Base-by-base conservation (phyloP, 2,329 filamentous ascomycete species). In the Aspergillus tamarii region DNA sequence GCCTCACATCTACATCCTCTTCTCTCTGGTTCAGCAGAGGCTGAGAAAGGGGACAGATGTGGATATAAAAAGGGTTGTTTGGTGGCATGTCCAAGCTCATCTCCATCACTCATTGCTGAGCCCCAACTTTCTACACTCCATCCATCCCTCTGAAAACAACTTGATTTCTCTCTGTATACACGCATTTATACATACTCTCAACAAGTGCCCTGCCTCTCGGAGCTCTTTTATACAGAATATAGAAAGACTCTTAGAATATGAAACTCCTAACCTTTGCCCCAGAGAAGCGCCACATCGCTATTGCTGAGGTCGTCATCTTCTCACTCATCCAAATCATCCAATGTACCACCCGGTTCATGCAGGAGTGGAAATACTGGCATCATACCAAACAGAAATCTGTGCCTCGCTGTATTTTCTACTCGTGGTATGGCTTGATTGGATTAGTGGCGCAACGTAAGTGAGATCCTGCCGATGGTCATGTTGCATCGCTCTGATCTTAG, bases 281-380 rank as follows among this genome's bases (percentile, higher is more conserved):
- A 43, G 26, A 59, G 43, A 66, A 46, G n/a, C 57, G 36, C 14
- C 61, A 69, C 4, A 45, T 74, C 28, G 72, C 71, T 21, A 71
- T 74, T n/a, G 64, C 67, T 10, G 69, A 74, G 34, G 26, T 74
- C 9, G 46, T 64, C 2, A 56, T 74, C 21, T 74, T 71, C 50
- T 73, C 69, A 2, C 16, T 66, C 21, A 69, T 74, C 4, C 68
- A 69, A 9, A 2, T 70, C 28, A 34, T 63, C 14, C 73, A 73
- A 21, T 63, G 71, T 14, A 23, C 61, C n/a, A 66, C 65, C 12
- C 64, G 71, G 45, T 74, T 62, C 36, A 61, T 67, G 36, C 72
- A 74, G 52, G 71, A 74, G 59, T 70, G 68, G 65, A 62, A 59
- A 9, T 73, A 73, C 59, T 74, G 72, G 72, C 71, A 74, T 46